Conservation (phyloP, 2,329 filamentous ascomycete species). For the Alternaria ventricosa region DNA sequence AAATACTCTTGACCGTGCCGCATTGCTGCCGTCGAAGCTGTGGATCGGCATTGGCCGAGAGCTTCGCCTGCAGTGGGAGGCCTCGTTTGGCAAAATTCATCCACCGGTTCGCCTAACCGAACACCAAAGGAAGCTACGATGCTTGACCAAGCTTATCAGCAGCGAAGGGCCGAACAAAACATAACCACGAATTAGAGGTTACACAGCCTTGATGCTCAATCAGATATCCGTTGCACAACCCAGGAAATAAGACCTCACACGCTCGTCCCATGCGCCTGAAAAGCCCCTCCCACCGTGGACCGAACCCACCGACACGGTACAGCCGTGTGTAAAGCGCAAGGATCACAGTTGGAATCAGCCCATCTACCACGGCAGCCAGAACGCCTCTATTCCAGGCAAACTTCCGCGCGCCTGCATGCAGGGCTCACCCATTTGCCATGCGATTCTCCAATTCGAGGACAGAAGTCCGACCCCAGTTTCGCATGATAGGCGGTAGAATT, state of each 20-base stretch:
- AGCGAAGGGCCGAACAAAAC: background rate
- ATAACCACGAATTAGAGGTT: background rate
- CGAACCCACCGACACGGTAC: constrained; percentile 7
- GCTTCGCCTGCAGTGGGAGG: no score
- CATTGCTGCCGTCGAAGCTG: background rate
- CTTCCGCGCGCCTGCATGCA: constrained; percentile 2
- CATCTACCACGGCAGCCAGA: constrained; percentile 1
- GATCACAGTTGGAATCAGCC: constrained; percentile 5
- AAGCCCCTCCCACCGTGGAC: background rate
- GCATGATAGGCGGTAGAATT: constrained; percentile 8
- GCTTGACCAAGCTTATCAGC: background rate
- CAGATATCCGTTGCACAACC: background rate
- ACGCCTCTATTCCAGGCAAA: background rate
- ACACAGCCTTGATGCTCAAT: background rate
- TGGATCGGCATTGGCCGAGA: constrained; percentile 4
- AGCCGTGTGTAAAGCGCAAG: constrained; percentile 1
- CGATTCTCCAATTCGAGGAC: background rate
- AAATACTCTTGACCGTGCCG: constrained; percentile 1
- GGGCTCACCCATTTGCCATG: background rate
- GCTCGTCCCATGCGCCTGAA: background rate
- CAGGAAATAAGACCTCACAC: background rate
- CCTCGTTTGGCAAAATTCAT: constrained; percentile 4
- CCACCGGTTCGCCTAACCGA: constrained; percentile 7
- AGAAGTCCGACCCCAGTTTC: background rate
- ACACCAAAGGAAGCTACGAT: background rate